These are phyloP conservation scores for Groenewaldozyma sp. DNA, from an alignment of 1,139 yeast genomes.

Conservation along the genomic window DNA sequence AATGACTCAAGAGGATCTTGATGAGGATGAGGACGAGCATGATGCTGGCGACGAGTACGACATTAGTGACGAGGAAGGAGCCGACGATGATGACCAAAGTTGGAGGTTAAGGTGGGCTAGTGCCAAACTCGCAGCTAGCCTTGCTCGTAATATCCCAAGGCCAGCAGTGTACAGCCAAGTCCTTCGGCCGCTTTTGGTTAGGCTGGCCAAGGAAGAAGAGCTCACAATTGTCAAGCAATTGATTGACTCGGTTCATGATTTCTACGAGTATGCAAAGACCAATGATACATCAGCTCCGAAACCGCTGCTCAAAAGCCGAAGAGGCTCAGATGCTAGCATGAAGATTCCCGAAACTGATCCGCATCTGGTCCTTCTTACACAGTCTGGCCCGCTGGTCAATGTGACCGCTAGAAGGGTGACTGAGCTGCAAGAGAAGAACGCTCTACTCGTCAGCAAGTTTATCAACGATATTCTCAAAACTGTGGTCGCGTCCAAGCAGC, in stretches of 20 bases:
- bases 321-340: conserved; percentile 30
- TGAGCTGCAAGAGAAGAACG: not conserved
- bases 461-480: conserved; percentile 6
- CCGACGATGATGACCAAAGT: conserved; percentile 51
- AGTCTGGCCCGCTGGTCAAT: conserved; percentile 17
- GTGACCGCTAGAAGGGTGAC: conserved; percentile 6
- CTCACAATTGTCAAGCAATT: conserved; percentile 33
- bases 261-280: not conserved
- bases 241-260: conserved; percentile 18
- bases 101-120: conserved; percentile 63
- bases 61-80: conserved; percentile 36
- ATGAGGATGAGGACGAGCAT: conserved; percentile 24
- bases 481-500: not conserved
- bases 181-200: conserved; percentile 23
- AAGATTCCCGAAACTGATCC: conserved; percentile 21
- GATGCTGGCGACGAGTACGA: conserved; percentile 37
- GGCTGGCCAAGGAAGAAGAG: conserved; percentile 31
- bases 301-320: too few relatives aligned
- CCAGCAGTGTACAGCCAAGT: conserved; percentile 20
- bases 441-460: conserved; percentile 3
- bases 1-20: conserved; percentile 12
- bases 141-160: conserved; percentile 33
- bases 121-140: conserved; percentile 36
- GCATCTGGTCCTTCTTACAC: conserved; percentile 12
- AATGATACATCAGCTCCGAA: not conserved